Percentiles rank a stretch among this genome's conserved stretches.
phyloP scores from a whole-genome alignment of 306 rosid species.

The Fragaria vesca region DNA sequence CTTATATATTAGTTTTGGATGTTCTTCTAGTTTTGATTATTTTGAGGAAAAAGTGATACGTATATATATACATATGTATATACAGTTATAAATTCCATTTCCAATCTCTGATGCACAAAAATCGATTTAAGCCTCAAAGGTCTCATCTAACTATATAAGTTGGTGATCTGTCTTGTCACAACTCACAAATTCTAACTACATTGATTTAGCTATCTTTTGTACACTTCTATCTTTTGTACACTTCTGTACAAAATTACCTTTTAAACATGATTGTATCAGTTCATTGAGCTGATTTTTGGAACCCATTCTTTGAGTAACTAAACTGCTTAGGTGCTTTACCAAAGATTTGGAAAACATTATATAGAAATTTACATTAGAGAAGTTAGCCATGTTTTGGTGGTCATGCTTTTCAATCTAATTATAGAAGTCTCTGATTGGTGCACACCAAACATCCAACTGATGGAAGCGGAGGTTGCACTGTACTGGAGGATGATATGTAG shows the following conservation, averaged over 20 bases:
- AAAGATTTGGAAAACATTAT: not conserved
- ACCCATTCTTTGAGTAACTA: not conserved
- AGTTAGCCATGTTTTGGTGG: not conserved
- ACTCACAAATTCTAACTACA: not conserved
- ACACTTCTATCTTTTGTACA: not conserved
- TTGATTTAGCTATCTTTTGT: not conserved
- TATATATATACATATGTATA: no score
- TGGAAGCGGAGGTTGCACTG: constrained; percentile 89
- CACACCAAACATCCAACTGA: constrained; percentile 53
- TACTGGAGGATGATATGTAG: constrained; percentile 81
- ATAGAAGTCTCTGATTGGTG: constrained; percentile 35
- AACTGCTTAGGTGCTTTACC: not conserved
- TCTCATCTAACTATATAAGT: not conserved
- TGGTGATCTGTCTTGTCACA: not conserved
- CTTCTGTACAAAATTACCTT: not conserved
- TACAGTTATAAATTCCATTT: not conserved
- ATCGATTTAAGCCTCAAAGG: not conserved
- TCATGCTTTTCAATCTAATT: constrained; percentile 31
- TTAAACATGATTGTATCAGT: not conserved
- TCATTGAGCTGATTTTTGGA: constrained; percentile 4
- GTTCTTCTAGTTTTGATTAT: not conserved
- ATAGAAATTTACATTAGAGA: not conserved
- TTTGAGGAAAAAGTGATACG: not conserved
- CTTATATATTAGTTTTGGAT: not conserved
- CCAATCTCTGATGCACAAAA: not conserved